A percentile compares a stretch with the other conserved stretches of the same genome.
Conservation (phyloP, 257 asterid species). For the Nicotiana knightiana region DNA sequence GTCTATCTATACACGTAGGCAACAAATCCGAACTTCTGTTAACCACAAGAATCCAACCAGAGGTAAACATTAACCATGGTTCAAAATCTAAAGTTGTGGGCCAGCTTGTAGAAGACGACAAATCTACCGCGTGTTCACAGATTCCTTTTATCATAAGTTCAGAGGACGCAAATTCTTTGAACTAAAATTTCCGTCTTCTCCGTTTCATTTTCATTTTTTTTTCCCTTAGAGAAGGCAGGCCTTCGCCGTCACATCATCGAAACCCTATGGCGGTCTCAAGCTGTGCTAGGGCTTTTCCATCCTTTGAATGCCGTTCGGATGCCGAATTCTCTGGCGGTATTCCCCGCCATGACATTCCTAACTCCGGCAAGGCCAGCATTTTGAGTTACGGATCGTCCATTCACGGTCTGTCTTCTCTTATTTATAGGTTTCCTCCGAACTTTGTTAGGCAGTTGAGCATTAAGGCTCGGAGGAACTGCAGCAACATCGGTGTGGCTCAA, state of each 20-base stretch:
- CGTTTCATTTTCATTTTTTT: background rate
- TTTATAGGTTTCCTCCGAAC: slow-evolving; percentile 80
- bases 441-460: slow-evolving; percentile 94
- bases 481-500: slow-evolving; percentile 98
- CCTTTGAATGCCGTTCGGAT: slow-evolving; percentile 89
- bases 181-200: background rate
- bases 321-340: slow-evolving; percentile 49
- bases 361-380: slow-evolving; percentile 23
- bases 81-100: background rate
- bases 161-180: background rate
- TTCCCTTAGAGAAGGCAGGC: background rate
- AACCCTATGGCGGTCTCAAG: slow-evolving; percentile 71
- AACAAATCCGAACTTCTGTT: background rate
- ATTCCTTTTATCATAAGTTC: no score
- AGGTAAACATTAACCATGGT: background rate
- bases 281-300: slow-evolving; percentile 50
- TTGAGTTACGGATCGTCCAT: slow-evolving; percentile 24
- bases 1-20: background rate
- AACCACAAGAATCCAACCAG: background rate
- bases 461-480: slow-evolving; percentile 92
- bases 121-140: background rate
- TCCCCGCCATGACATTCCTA: slow-evolving; percentile 26
- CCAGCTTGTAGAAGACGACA: background rate
- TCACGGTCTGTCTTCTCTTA: slow-evolving; percentile 52
- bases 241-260: background rate